Percentiles rank a stretch among this genome's conserved stretches.
Evolutionary conservation across 306 rosid species (phyloP).

Genomic region (Boehmeria nivea): DNA sequence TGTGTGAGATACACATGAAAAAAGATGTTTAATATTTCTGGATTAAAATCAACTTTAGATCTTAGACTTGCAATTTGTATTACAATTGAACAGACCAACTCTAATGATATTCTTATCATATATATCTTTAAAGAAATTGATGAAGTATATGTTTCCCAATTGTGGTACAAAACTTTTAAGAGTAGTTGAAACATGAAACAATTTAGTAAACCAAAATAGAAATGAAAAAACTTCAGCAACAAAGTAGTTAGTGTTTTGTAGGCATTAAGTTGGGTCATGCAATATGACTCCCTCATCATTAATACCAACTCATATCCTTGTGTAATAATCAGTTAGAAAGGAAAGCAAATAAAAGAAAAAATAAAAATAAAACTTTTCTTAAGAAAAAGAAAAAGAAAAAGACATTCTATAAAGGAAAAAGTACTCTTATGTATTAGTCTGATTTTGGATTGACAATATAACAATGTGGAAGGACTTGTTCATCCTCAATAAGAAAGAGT

Average conservation of each 20-base stretch:
- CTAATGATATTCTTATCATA: too few species aligned
- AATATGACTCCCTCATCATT: constrained; percentile 69
- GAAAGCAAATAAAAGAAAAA: background rate
- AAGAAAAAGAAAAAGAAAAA: too few species aligned
- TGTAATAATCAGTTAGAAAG: background rate
- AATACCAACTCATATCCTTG: constrained; percentile 37
- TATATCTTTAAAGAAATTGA: too few species aligned
- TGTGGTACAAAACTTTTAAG: constrained; percentile 8
- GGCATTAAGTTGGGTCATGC: constrained; percentile 53
- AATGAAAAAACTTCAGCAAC: constrained; percentile 32
- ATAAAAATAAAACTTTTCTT: background rate
- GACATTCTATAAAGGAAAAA: too few species aligned
- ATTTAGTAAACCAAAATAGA: constrained; percentile 29
- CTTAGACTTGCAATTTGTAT: too few species aligned
- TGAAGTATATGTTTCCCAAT: constrained; percentile 5
- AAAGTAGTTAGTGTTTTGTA: constrained; percentile 54
- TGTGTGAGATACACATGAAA: too few species aligned
- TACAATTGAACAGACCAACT: too few species aligned
- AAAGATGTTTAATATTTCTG: too few species aligned
- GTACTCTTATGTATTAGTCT: background rate
- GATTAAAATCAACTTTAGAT: too few species aligned
- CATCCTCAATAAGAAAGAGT: background rate
- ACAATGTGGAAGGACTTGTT: background rate
- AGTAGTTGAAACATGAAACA: constrained; percentile 54
- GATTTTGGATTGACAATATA: background rate